Base-by-base conservation (phyloP, 2,329 filamentous ascomycete species). In the Alternaria arbusti region DNA sequence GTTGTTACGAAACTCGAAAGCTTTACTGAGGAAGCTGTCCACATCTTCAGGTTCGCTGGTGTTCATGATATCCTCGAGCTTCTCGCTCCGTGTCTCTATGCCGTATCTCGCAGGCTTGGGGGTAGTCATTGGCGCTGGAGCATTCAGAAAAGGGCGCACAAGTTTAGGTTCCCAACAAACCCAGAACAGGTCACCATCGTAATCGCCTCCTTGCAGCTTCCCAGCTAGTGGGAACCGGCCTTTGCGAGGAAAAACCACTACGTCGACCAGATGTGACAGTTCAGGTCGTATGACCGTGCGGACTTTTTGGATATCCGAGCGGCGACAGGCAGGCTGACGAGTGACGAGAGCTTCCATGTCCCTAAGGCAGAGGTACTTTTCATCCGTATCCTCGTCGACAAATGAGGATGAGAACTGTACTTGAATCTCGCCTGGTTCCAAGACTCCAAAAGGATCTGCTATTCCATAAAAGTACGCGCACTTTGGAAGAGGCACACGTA, bases 131-230 rank as follows among this genome's bases (percentile, higher is more conserved):
- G 86, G 87, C 6, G 84, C 78, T 0, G 84, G 81, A 0, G 88
- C 87, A 61, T 91, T 93, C 5, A 72, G 68, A 68, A 95, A 95
- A n/a, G 88, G 88, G 6, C 82, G 70, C 0, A 92, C 90, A 4
- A 96, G 84, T 0, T 81, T 78, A 0, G 83, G 81, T 26, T 94
- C 91, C 90, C 90, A 95, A 71, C 90, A 93, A 0, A 93, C 80
- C 91, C 91, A 94, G 5, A 91, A 85, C n/a, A 82, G 85, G 65
- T 96, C 92, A 0, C 92, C 92, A 68, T 95, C 92, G 65, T 94
- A 95, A 71, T 95, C 92, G 0, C 92, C 92, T 0, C 92, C 92
- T 1, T 91, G 92, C 0, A 95, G 82, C 70, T 90, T 89, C 9
- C 88, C 86, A 0, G 91, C 92, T 0, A 94, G 83, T 0, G 91